Evolutionary conservation across 2,329 filamentous ascomycete genomes (phyloP), one percentile per base, ranked within the genome.

Genomic region (Cadophora sp.): DNA sequence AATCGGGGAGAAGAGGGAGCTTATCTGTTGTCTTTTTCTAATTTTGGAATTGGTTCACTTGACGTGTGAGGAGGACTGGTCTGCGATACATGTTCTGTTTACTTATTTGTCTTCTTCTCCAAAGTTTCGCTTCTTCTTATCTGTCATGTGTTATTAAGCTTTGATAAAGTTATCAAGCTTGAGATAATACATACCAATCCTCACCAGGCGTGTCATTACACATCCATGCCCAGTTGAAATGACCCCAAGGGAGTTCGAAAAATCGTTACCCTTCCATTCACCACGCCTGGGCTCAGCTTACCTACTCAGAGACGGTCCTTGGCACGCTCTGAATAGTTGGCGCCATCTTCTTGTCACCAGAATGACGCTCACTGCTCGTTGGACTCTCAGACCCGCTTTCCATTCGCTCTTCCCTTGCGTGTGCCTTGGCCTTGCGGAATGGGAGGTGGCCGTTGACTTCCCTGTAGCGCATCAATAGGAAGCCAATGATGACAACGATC

Each of bases 401-500:
- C 22, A 29, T 14, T 11, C 51, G 11, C 19, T 19, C 16, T 7
- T 51, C 24, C n/a, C 24, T 43, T 29, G 43, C 19, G 7, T 48
- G 19, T 8, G 22, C 40, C 26, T 65, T 65, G 14, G 64, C 55
- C 51, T 74, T 76, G 64, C 69, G 63, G 34, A 75, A 77, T 31
- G 84, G 84, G 73, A 79, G 81, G 68, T 81, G 81, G 3, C 84
- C 84, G 9, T 81, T 82, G 67, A 79, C 80, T 80, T 96, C 92
- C 71, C 86, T 86, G 80, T 88, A 92, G 51, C 90, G 84, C 83
- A 95, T 85, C 40, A 81, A 72, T 16, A 88, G 69, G 77, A 95
- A 92, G 5, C 84, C 85, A 19, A 83, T 69, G 66, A 94, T 93
- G 72, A 93, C 84, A 9, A 83, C 83, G 62, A 96, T 80, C 94